These are phyloP conservation scores for Saccharomycopsis javanensis DNA, from an alignment of 805 yeast species.

Conservation along the genomic window DNA sequence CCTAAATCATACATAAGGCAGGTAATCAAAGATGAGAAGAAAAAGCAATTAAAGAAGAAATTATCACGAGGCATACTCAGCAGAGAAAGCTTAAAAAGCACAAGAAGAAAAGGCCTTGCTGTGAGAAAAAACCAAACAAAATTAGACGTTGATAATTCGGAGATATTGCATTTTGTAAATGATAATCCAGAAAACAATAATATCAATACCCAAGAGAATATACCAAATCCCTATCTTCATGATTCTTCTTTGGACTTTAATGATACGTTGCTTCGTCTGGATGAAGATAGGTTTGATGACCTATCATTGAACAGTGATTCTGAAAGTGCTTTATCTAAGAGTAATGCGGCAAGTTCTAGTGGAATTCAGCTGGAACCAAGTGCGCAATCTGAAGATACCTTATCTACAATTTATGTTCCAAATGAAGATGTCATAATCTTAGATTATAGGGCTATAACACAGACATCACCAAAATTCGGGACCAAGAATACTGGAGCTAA, in stretches of 20 bases:
- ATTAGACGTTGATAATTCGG: not conserved
- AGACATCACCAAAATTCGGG: too few species aligned
- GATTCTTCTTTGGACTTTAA: not conserved
- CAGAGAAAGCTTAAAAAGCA: not conserved
- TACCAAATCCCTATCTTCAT: slow-evolving; percentile 1
- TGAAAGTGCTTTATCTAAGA: not conserved
- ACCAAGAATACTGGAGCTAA: too few species aligned
- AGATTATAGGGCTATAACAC: not conserved
- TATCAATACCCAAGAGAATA: not conserved
- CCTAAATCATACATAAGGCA: slow-evolving; percentile 14
- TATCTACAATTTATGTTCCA: not conserved
- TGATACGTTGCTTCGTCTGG: not conserved
- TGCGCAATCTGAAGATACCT: not conserved
- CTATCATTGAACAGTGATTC: not conserved
- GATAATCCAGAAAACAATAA: not conserved
- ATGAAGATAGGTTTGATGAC: not conserved
- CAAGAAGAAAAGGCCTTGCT: slow-evolving; percentile 14
- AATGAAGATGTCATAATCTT: not conserved
- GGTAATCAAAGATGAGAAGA: not conserved
- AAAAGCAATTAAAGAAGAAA: not conserved
- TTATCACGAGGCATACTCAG: too few species aligned
- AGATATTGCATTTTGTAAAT: not conserved
- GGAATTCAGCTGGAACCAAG: not conserved
- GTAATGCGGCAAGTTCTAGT: not conserved
- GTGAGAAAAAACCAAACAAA: slow-evolving; percentile 1